Base-by-base conservation (phyloP, 2,329 filamentous ascomycete species). In the Cordyceps fumosorosea region DNA sequence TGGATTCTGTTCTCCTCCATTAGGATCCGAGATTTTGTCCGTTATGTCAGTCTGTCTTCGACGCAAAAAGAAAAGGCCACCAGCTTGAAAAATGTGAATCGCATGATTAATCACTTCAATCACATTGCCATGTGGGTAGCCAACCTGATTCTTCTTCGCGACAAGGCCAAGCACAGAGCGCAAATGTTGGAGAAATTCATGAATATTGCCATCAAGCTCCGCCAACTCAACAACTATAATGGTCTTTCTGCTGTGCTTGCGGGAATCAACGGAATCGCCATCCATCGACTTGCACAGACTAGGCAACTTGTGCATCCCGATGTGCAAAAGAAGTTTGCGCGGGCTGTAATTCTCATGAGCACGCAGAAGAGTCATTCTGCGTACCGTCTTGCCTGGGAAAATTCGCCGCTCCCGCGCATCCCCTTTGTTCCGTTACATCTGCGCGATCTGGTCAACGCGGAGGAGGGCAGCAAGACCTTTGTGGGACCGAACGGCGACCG, bases 1-100 rank as follows among this genome's bases (percentile, higher is more conserved):
- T 98, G 93, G 93, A 87, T 96, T 73, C 95, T 98, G 89, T 98
- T 97, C 74, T 96, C 90, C 58, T 93, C 92, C 1, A 96, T 98
- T 65, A 87, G 91, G 29, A 90, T 96, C 61, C 90, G 95, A 63
- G 95, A 99, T 75, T 86, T 98, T 55, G 89, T 98, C 48, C 89
- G 95, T 5, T 90, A 97, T 71, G 93, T 97, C 66, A 95, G 88
- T 69, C 78, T 97, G 53, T 85, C 88, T 0, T 71, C 82, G 0
- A 81, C 87, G 50, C 83, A 89, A 63, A 90, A 90, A 74, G 88
- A 90, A 69, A 88, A 86, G 68, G 91, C 88, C 72, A 88, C 85
- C 71, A 89, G 86, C 68, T 80, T 97, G 68, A 86, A 88, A 64
- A 93, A 96, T 70, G 91, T 98, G 59, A 93, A 95, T 70, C 89